Percentiles rank a stretch among this genome's conserved stretches.
These are phyloP conservation scores for Flueggea neowawraea DNA, from an alignment of 441 rosid genomes.

Conservation along the genomic window DNA sequence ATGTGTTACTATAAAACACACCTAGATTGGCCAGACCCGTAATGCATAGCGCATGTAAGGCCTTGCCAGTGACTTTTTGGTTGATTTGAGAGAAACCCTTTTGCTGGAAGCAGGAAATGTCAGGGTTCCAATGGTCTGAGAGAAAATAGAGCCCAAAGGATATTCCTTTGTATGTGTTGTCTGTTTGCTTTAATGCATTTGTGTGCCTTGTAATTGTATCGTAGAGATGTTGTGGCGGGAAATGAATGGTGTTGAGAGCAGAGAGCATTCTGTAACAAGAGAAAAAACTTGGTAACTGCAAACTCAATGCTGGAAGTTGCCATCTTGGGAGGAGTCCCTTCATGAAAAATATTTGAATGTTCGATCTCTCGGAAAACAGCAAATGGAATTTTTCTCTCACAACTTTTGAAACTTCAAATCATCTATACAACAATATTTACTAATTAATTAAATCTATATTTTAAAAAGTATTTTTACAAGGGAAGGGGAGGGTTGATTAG, in stretches of 20 bases:
- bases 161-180: background rate
- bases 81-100: conserved; percentile 83
- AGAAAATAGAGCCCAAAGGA: conserved; percentile 29
- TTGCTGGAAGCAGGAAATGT: conserved; percentile 56
- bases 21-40: conserved; percentile 41
- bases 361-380: too few species aligned
- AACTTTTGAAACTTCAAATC: too few species aligned
- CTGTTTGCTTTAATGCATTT: conserved; percentile 8
- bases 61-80: conserved; percentile 43
- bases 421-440: too few species aligned
- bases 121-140: conserved; percentile 61
- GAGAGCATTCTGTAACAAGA: conserved; percentile 19
- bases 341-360: too few species aligned
- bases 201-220: conserved; percentile 20
- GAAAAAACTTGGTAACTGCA: too few species aligned
- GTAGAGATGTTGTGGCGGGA: conserved; percentile 29
- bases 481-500: too few species aligned
- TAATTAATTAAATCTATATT: too few species aligned
- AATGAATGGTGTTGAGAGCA: conserved; percentile 20
- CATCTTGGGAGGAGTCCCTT: too few species aligned
- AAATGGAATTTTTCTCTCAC: too few species aligned
- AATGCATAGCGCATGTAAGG: conserved; percentile 73
- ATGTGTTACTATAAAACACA: conserved; percentile 54
- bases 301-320: too few species aligned
- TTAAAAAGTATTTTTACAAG: too few species aligned